Evolutionary conservation across 1,139 yeast genomes (phyloP).

Genomic region (Taiozyma sp.): DNA sequence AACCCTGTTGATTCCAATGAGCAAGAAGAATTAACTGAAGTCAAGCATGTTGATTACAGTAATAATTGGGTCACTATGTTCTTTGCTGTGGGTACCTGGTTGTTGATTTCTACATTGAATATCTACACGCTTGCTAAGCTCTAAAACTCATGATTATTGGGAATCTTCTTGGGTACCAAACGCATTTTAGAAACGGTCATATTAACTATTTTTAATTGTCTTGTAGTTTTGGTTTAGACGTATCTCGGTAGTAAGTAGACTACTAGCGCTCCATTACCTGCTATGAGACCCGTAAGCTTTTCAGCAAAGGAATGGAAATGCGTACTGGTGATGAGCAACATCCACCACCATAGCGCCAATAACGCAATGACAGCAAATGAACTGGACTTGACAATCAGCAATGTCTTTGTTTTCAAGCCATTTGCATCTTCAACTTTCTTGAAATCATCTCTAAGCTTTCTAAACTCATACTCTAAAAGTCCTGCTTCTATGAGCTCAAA

Average conservation of each 20-base stretch:
- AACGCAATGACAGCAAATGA: constrained; percentile 39
- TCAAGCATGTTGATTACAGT: constrained; percentile 39
- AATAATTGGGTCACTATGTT: constrained; percentile 56
- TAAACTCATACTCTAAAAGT: constrained; percentile 5
- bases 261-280: constrained; percentile 49
- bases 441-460: constrained; percentile 3
- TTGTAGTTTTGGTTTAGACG: background rate
- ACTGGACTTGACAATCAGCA: constrained; percentile 34
- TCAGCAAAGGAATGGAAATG: constrained; percentile 82
- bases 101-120: constrained; percentile 60
- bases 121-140: constrained; percentile 52
- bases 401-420: background rate
- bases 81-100: constrained; percentile 50
- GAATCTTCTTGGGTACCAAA: too few relatives aligned
- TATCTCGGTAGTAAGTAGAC: constrained; percentile 22
- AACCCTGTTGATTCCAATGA: constrained; percentile 12
- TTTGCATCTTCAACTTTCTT: constrained; percentile 2
- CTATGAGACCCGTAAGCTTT: constrained; percentile 59
- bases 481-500: constrained; percentile 45
- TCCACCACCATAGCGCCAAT: constrained; percentile 72
- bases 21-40: constrained; percentile 13
- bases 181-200: background rate
- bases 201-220: background rate
- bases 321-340: constrained; percentile 79
- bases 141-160: background rate